phyloP scores from a whole-genome alignment of 2,329 filamentous ascomycete genomes.

The Coniochaeta sp. region DNA sequence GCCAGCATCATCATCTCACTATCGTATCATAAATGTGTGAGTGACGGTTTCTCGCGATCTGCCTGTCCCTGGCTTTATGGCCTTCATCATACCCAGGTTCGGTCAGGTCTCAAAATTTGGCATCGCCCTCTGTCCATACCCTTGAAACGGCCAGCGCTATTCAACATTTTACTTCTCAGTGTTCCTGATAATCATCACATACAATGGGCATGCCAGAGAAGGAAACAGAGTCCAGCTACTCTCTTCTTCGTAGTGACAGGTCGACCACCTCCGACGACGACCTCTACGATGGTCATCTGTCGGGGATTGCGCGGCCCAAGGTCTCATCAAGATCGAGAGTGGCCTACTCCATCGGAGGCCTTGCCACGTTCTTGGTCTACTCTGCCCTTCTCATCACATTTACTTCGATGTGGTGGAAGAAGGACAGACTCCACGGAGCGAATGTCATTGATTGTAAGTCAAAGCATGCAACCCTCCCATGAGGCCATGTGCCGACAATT shows the following conservation, averaged over 20 bases:
- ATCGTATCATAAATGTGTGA: background rate
- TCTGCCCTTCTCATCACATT: constrained; percentile 9
- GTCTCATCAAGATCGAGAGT: background rate
- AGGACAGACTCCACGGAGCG: constrained; percentile 12
- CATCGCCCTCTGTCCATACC: background rate
- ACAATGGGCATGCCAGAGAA: constrained; percentile 1
- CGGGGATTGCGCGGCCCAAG: constrained; percentile 5
- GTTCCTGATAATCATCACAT: background rate
- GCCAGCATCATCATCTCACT: background rate
- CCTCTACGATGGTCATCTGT: constrained; percentile 2
- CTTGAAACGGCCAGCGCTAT: background rate
- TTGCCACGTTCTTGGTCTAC: constrained; percentile 8
- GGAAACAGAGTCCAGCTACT: background rate
- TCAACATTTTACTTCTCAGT: background rate
- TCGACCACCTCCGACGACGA: background rate
- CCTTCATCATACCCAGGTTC: background rate
- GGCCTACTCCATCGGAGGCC: constrained; percentile 1
- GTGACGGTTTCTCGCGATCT: background rate
- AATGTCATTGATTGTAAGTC: constrained; percentile 15
- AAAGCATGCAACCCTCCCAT: background rate
- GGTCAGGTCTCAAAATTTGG: background rate
- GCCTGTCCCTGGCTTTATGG: background rate
- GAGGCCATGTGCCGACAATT: background rate
- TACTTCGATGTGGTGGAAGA: constrained; percentile 13
- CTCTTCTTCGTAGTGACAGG: background rate